Evolutionary conservation across 1,284 basidiomycete species (phyloP).

Genomic region (Thelephora terrestris): DNA sequence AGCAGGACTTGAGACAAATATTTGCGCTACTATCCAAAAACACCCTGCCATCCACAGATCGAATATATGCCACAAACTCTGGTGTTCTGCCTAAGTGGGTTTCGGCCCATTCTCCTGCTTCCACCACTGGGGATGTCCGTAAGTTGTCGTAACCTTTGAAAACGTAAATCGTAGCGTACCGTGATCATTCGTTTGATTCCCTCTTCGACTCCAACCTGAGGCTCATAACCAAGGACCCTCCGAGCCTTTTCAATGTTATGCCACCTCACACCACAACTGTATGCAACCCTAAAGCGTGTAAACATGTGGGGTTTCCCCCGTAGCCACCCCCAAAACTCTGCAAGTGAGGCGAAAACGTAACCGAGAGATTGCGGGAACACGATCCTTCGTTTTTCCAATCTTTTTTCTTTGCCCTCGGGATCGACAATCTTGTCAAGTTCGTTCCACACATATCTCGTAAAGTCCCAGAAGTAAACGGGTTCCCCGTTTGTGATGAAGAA

Average conservation of each 20-base stretch:
- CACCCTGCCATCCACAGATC: too few relatives aligned
- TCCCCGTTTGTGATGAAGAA: slow-evolving; percentile 99
- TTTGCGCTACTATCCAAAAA: too few relatives aligned
- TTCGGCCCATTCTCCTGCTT: slow-evolving; percentile 21
- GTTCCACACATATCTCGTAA: slow-evolving; percentile 79
- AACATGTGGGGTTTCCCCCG: slow-evolving; percentile 81
- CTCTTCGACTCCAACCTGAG: slow-evolving; percentile 82
- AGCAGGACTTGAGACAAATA: too few relatives aligned
- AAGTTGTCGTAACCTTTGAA: slow-evolving; percentile 2
- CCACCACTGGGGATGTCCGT: slow-evolving; percentile 31
- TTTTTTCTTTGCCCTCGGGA: slow-evolving; percentile 25
- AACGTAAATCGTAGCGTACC: slow-evolving; percentile 29
- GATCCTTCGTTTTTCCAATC: slow-evolving; percentile 28
- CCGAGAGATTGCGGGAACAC: slow-evolving; percentile 61
- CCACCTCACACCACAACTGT: slow-evolving; percentile 68
- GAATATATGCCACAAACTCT: too few relatives aligned
- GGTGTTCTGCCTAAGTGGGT: not conserved
- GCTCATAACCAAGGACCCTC: slow-evolving; percentile 87
- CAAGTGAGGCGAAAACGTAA: slow-evolving; percentile 56
- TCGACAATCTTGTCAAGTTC: slow-evolving; percentile 49
- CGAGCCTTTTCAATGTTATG: slow-evolving; percentile 96
- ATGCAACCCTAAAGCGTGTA: slow-evolving; percentile 81
- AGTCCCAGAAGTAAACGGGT: slow-evolving; percentile 95
- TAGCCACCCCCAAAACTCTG: slow-evolving; percentile 71
- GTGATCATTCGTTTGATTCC: slow-evolving; percentile 75